Evolutionary conservation across 371 early-diverging fungal genomes (phyloP).

Genomic region (Zopfochytrium polystomum): DNA sequence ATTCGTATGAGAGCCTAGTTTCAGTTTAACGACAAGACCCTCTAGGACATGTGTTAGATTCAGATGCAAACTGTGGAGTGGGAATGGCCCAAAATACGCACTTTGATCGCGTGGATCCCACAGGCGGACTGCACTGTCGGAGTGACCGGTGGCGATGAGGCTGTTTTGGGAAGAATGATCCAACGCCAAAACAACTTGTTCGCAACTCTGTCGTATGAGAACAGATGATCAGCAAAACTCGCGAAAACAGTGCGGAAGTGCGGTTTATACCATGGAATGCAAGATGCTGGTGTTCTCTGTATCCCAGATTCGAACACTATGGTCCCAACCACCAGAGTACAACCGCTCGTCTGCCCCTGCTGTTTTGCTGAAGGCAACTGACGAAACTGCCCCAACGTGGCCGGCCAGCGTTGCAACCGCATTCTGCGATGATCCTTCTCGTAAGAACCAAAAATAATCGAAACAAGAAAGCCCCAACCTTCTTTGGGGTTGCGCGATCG

Average conservation of each 20-base stretch:
- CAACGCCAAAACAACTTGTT: constrained; percentile 73
- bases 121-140: constrained; percentile 73
- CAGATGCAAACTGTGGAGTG: not conserved
- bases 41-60: constrained; percentile 41
- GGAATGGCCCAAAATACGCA: constrained; percentile 25
- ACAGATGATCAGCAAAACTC: no score
- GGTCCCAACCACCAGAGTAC: constrained; percentile 91
- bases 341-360: constrained; percentile 48
- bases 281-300: constrained; percentile 68
- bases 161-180: constrained; percentile 66
- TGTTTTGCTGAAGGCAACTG: constrained; percentile 62
- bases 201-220: constrained; percentile 68
- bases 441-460: no score
- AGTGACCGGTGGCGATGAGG: constrained; percentile 84
- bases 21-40: constrained; percentile 70
- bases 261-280: constrained; percentile 69
- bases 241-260: not conserved
- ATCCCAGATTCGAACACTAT: constrained; percentile 89
- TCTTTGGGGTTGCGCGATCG: not conserved
- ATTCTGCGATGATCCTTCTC: no score
- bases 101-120: constrained; percentile 86
- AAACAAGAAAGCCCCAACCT: no score
- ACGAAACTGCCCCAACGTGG: constrained; percentile 77
- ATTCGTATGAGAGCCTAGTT: constrained; percentile 71
- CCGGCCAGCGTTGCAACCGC: constrained; percentile 49